Base-by-base conservation (phyloP, 2,329 filamentous ascomycete genomes). In the Aspergillus brunneoviolaceus region DNA sequence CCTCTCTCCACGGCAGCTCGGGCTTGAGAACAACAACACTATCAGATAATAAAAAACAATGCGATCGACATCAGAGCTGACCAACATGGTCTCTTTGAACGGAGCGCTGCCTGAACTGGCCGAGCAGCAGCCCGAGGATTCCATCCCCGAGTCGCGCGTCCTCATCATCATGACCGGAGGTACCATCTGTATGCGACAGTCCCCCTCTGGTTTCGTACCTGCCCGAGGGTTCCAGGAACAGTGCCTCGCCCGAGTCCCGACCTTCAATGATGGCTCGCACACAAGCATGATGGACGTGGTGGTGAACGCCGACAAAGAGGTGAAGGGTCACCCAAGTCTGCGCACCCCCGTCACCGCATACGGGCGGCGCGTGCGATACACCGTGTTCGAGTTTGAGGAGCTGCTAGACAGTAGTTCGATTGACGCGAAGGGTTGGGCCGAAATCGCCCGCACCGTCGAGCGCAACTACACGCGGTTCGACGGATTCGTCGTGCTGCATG, bases 331-430 rank as follows among this genome's bases (percentile, higher is more conserved):
- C 49, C 84, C 87, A 62, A 91, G 87, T 68, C 80, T 96, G 65
- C 85, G 92, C 52, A 96, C 92, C 5, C 92, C 92, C 1, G 82
- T 87, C 31, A 95, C 90, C 68, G 85, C 89, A 29, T 94, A 96
- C 74, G 85, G 89, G 35, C 87, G 90, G 27, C 89, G 91, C 69
- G 87, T 96, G 61, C 86, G 92, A 59, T 97, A 96, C 75, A 87
- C 87, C 3, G 89, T 95, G 35, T 83, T 93, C 58, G 93, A 97
- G 71, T 96, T 96, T 75, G 83, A 88, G 54, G 89, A 90, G 27
- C 79, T 96, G 42, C 86, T 97, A 4, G 93, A 97, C 77, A 96
- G 91, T 63, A 94, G 90, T 72, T 95, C 91, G 57, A 96, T 96
- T 74, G 90, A 92, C 62, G 90, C 91, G 19, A 84, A 85, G 49